Evolutionary conservation across 306 rosid genomes (phyloP).

Genomic region (apple (Malus domestica)): DNA sequence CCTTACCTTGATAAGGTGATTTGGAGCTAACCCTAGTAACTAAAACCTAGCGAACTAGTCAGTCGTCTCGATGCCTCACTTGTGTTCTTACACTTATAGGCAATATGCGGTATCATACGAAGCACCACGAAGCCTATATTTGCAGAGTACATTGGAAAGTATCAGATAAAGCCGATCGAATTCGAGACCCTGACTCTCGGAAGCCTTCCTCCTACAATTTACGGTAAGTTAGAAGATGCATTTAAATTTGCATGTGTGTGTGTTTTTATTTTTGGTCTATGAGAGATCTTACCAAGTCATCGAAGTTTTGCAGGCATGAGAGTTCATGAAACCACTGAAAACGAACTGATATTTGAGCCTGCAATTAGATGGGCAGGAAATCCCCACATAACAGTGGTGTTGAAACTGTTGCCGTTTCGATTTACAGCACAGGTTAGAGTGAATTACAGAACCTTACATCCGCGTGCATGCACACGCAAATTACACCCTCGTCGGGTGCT

Average conservation of each 20-base stretch:
- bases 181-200: slow-evolving; percentile 24
- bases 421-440: slow-evolving; percentile 10
- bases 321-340: slow-evolving; percentile 23
- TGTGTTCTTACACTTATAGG: slow-evolving; percentile 1
- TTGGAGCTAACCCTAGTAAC: background rate
- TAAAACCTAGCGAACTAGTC: background rate
- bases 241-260: too few relatives aligned
- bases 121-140: slow-evolving; percentile 6
- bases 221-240: background rate
- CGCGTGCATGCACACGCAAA: too few relatives aligned
- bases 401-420: slow-evolving; percentile 4
- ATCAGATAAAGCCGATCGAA: slow-evolving; percentile 9
- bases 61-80: background rate
- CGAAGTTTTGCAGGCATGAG: slow-evolving; percentile 22
- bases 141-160: slow-evolving; percentile 14
- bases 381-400: slow-evolving; percentile 22
- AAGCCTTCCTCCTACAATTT: slow-evolving; percentile 19
- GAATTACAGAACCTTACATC: background rate
- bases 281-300: too few relatives aligned
- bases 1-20: slow-evolving; percentile 30
- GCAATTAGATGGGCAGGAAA: slow-evolving; percentile 31
- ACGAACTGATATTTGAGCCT: slow-evolving; percentile 22
- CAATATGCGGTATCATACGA: slow-evolving; percentile 16
- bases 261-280: too few relatives aligned
- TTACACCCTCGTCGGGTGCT: background rate